These are phyloP conservation scores for Paramyrothecium roridum DNA, from an alignment of 2,329 filamentous ascomycete species.

Conservation along the genomic window DNA sequence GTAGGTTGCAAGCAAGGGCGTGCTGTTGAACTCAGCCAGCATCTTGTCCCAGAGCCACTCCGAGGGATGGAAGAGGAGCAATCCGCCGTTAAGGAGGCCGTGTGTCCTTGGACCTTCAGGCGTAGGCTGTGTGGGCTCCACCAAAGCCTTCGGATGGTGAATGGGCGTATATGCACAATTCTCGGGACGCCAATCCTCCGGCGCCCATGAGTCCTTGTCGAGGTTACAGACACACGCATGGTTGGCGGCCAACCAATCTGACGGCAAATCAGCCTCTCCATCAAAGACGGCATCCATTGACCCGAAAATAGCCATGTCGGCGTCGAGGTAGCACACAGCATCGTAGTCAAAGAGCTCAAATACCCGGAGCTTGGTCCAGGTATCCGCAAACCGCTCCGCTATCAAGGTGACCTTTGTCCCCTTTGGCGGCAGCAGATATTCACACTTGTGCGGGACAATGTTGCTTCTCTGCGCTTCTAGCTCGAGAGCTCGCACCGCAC, in stretches of 20 bases:
- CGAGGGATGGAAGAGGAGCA: conserved; percentile 16
- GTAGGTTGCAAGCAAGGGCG: conserved; percentile 8
- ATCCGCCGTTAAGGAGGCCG: conserved; percentile 14
- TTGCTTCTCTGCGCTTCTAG: conserved; percentile 12
- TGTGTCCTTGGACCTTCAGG: conserved; percentile 2
- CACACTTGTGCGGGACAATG: conserved; percentile 8
- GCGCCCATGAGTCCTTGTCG: conserved; percentile 14
- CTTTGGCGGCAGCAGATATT: conserved; percentile 9
- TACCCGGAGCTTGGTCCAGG: conserved; percentile 15
- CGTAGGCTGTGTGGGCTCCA: conserved; percentile 7
- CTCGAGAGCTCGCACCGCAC: conserved; percentile 7
- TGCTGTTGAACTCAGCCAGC: conserved; percentile 10
- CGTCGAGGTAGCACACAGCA: conserved; percentile 15
- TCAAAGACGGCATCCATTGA: conserved; percentile 15
- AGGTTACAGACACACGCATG: conserved; percentile 18
- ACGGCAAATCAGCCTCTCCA: conserved; percentile 7
- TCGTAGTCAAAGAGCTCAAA: conserved; percentile 15
- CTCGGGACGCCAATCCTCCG: conserved; percentile 12
- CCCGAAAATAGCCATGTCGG: conserved; percentile 14
- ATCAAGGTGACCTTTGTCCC: conserved; percentile 13
- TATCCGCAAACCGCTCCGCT: conserved; percentile 14
- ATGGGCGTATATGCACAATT: conserved; percentile 17
- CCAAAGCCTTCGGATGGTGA: conserved; percentile 8
- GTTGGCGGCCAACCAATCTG: conserved; percentile 16
- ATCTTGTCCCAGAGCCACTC: conserved; percentile 10